Evolutionary conservation across 192 early-diverging fungal species (phyloP), one percentile per base, ranked within the genome.

Genomic region (Linderina pennispora): DNA sequence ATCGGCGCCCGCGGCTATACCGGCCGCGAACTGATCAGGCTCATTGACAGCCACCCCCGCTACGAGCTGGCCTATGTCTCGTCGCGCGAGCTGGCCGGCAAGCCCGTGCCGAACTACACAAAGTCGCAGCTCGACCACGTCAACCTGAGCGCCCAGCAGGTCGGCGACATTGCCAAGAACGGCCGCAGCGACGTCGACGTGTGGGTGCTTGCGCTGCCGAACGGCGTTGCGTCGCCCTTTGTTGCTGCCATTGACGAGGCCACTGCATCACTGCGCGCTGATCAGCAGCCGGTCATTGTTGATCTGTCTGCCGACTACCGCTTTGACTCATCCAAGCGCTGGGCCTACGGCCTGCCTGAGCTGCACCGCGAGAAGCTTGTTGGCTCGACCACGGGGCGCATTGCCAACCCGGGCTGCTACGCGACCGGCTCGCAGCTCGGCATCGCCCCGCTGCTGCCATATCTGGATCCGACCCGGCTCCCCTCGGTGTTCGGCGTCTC

Each of bases 321-420:
- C 19, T 99, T 99, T 52, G 76, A 77, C 35, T 17, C 40, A 4
- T 83, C 82, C 1, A 75, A 58, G 23, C 75, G 67, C 19, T 96
- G 93, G 95, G 79, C 79, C 16, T 96, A 98, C 70, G 93, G 88
- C 15, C 74, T 90, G 43, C 87, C 89, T 18, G 86, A 92, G 75
- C 79, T 90, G 53, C 83, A 84, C 57, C 85, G 94, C 36, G 62
- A 65, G 17, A 51, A 77, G 35, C 58, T 96, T 18, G 11, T 25
- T 3, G 25, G 8, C 17, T 43, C 44, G 13, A 73, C 62, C 10
- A 78, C 89, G 4, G 79, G 69, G 2, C 80, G 79, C 41, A 88
- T 99, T 38, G 76, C 92, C 44, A 99, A 99, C 75, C 97, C 97
- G 8, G 97, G 97, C 2, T 99, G 97, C 74, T 99, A 99, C 66